A percentile compares a stretch with the other conserved stretches of the same genome.
Evolutionary conservation across 2,329 filamentous ascomycete genomes (phyloP).

Genomic region (Knoxdaviesia capensis): DNA sequence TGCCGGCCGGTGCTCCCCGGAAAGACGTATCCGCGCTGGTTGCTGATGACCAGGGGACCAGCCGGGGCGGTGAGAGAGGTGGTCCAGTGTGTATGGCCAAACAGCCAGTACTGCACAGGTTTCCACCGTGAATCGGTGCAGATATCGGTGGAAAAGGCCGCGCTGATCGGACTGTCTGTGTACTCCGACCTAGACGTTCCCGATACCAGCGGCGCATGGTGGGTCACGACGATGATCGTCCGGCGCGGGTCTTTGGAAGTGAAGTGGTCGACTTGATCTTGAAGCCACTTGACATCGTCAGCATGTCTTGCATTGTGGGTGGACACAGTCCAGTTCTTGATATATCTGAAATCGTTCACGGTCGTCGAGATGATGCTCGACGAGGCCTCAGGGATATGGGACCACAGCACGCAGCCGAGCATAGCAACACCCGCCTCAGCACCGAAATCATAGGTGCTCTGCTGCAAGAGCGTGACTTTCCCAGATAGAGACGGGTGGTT

Average conservation of each 20-base stretch:
- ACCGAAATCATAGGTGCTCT: constrained; percentile 14
- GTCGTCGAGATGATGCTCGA: constrained; percentile 18
- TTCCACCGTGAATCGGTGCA: neutral
- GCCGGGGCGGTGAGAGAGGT: constrained; percentile 1
- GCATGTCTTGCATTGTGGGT: constrained; percentile 26
- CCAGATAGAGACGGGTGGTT: constrained; percentile 16
- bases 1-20: neutral
- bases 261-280: constrained; percentile 1
- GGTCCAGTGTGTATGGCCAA: constrained; percentile 28
- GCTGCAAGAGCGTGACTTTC: constrained; percentile 22
- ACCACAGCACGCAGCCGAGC: constrained; percentile 39
- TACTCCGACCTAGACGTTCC: constrained; percentile 29
- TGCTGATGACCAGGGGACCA: constrained; percentile 14
- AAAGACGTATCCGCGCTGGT: constrained; percentile 23
- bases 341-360: constrained; percentile 32
- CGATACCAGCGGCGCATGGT: constrained; percentile 32
- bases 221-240: constrained; percentile 28
- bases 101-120: constrained; percentile 19
- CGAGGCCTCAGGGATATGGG: constrained; percentile 20
- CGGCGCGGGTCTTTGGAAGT: neutral
- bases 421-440: constrained; percentile 22
- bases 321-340: constrained; percentile 27
- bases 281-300: constrained; percentile 29
- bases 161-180: constrained; percentile 20
- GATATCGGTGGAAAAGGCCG: constrained; percentile 26